Percentiles rank a stretch among this genome's conserved stretches.
Evolutionary conservation across 768 basidiomycete species (phyloP).

Genomic region (Cystobasidiopsis lactophilus): DNA sequence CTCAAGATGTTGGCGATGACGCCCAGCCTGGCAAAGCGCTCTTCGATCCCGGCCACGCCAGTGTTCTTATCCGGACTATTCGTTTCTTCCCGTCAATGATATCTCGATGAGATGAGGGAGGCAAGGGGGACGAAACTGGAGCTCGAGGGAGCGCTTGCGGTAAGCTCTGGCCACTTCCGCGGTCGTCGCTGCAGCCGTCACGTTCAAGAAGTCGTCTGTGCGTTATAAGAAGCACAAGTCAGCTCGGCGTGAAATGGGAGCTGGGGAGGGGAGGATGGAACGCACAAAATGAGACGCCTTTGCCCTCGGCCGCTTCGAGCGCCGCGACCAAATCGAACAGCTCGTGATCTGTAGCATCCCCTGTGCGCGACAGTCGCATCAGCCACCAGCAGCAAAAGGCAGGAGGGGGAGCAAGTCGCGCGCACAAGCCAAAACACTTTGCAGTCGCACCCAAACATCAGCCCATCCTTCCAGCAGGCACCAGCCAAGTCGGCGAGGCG

Average conservation of each 20-base stretch:
- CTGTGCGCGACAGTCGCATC: too few species aligned
- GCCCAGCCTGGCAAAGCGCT: conserved; percentile 77
- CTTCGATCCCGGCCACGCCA: conserved; percentile 39
- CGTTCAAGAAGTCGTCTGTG: conserved; percentile 60
- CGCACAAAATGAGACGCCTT: conserved; percentile 63
- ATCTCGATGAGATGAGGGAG: background rate
- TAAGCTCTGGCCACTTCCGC: conserved; percentile 72
- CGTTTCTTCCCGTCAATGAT: background rate
- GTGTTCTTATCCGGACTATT: conserved; percentile 92
- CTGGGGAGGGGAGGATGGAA: background rate
- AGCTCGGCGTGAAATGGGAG: background rate
- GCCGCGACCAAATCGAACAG: conserved; percentile 20
- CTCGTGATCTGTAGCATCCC: conserved; percentile 7
- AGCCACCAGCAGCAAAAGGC: too few species aligned
- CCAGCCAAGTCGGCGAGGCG: too few species aligned
- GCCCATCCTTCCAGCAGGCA: too few species aligned
- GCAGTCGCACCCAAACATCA: too few species aligned
- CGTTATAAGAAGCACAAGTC: background rate
- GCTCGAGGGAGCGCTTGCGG: conserved; percentile 63
- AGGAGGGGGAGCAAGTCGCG: too few species aligned
- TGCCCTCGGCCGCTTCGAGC: conserved; percentile 32
- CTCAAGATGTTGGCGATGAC: conserved; percentile 63
- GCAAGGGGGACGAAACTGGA: conserved; percentile 44
- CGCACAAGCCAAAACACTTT: too few species aligned
- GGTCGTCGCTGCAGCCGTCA: conserved; percentile 48